Evolutionary conservation across 345 rosid genomes (phyloP).

Genomic region (Eucalyptus tenuipes): DNA sequence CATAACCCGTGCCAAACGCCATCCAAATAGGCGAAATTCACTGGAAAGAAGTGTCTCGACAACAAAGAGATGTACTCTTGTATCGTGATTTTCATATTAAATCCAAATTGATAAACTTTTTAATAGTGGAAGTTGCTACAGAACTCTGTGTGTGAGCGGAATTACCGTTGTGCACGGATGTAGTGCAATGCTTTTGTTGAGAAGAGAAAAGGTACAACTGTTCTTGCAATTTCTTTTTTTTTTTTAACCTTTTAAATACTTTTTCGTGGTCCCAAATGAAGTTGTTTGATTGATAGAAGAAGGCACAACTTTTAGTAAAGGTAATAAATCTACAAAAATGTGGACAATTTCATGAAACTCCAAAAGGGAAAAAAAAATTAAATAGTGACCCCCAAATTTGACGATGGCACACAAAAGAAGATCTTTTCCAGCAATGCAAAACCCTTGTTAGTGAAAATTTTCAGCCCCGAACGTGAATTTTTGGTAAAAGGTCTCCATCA

Average conservation of each 20-base stretch:
- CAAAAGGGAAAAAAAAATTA: neutral
- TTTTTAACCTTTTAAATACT: neutral
- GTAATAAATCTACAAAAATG: neutral
- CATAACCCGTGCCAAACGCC: rapidly evolving
- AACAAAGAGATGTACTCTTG: neutral
- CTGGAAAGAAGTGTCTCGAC: rapidly evolving
- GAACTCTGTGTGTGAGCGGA: rapidly evolving
- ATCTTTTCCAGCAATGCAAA: neutral
- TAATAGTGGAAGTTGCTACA: neutral
- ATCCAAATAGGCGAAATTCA: neutral
- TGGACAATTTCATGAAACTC: neutral
- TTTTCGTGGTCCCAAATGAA: neutral
- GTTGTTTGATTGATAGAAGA: neutral
- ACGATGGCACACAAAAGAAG: neutral
- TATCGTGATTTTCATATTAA: neutral
- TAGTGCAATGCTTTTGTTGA: neutral
- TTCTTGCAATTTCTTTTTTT: neutral
- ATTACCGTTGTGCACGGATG: rapidly evolving
- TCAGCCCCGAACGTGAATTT: neutral
- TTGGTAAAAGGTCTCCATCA: neutral
- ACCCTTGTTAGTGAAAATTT: neutral
- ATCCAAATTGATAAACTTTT: neutral
- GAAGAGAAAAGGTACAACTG: neutral
- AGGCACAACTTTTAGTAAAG: neutral
- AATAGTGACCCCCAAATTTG: neutral